Percentiles rank a stretch among this genome's conserved stretches.
These are phyloP conservation scores for Calonectria leucothoes DNA, from an alignment of 2,329 filamentous ascomycete species.

Conservation along the genomic window DNA sequence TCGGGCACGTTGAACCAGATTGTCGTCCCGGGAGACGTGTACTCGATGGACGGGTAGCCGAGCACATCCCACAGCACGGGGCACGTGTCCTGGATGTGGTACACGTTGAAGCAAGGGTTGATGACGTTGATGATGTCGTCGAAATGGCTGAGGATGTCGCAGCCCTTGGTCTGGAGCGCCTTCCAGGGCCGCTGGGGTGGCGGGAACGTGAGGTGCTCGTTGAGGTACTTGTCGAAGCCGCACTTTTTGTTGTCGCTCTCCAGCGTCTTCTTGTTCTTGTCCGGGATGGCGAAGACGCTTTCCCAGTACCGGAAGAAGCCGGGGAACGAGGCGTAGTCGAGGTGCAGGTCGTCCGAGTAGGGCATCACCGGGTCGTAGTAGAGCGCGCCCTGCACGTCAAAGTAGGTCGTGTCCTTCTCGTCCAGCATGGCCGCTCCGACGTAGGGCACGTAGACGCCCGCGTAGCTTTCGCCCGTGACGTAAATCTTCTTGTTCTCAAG, in stretches of 20 bases:
- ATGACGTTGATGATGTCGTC: conserved; percentile 63
- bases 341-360: conserved; percentile 56
- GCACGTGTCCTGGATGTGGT: conserved; percentile 77
- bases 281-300: conserved; percentile 20
- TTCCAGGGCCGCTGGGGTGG: conserved; percentile 61
- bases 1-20: conserved; percentile 78
- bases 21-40: conserved; percentile 64
- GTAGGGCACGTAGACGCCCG: conserved; percentile 74
- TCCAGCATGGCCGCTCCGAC: conserved; percentile 78
- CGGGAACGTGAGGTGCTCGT: conserved; percentile 73
- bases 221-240: conserved; percentile 69
- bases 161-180: conserved; percentile 52
- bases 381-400: conserved; percentile 73
- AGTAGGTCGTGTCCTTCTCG: conserved; percentile 70
- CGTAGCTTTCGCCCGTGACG: conserved; percentile 67
- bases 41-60: conserved; percentile 74
- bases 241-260: conserved; percentile 55
- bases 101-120: conserved; percentile 83
- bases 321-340: conserved; percentile 21
- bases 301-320: conserved; percentile 24
- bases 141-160: conserved; percentile 65
- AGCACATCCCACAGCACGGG: conserved; percentile 78
- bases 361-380: conserved; percentile 75
- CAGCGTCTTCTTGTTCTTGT: conserved; percentile 41
- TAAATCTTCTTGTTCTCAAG: conserved; percentile 75